These are phyloP conservation scores for Xylariaceae sp. DNA, from an alignment of 2,329 filamentous ascomycete species.

Conservation along the genomic window DNA sequence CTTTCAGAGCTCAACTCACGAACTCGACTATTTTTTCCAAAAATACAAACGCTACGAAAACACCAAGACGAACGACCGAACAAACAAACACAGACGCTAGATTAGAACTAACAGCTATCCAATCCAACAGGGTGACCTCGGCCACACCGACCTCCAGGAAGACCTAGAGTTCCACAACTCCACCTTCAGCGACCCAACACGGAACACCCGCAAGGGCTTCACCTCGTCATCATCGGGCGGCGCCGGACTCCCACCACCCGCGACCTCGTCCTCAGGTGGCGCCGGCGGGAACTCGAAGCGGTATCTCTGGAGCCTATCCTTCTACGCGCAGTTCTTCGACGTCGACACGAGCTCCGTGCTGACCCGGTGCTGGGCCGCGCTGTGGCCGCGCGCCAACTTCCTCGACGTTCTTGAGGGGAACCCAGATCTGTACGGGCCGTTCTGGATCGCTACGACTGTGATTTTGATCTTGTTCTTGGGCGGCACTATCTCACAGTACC, in stretches of 20 bases:
- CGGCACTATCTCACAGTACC: slow-evolving; percentile 89
- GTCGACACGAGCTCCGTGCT: slow-evolving; percentile 91
- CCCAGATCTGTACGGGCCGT: slow-evolving; percentile 91
- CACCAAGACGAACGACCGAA: too few species aligned
- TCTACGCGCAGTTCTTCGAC: slow-evolving; percentile 98
- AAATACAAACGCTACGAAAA: too few species aligned
- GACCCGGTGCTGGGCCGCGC: slow-evolving; percentile 78
- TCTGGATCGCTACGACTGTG: slow-evolving; percentile 98
- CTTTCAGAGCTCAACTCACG: too few species aligned
- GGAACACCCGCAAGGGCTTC: slow-evolving; percentile 50
- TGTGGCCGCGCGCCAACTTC: slow-evolving; percentile 91
- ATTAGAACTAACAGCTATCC: not conserved
- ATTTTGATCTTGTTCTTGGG: slow-evolving; percentile 93
- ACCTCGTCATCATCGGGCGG: slow-evolving; percentile 43
- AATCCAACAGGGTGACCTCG: slow-evolving; percentile 75
- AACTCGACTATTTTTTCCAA: too few species aligned
- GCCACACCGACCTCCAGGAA: slow-evolving; percentile 96
- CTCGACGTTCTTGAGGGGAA: slow-evolving; percentile 96
- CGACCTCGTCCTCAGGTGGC: slow-evolving; percentile 37
- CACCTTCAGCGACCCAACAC: slow-evolving; percentile 64
- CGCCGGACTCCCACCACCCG: slow-evolving; percentile 52
- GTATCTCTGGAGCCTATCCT: slow-evolving; percentile 86
- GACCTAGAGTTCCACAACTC: slow-evolving; percentile 99
- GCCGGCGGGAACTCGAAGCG: slow-evolving; percentile 59
- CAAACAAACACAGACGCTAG: not conserved